These are phyloP conservation scores for Besnoitia besnoiti DNA, from an alignment of 169 alveolate genomes.

Conservation along the genomic window DNA sequence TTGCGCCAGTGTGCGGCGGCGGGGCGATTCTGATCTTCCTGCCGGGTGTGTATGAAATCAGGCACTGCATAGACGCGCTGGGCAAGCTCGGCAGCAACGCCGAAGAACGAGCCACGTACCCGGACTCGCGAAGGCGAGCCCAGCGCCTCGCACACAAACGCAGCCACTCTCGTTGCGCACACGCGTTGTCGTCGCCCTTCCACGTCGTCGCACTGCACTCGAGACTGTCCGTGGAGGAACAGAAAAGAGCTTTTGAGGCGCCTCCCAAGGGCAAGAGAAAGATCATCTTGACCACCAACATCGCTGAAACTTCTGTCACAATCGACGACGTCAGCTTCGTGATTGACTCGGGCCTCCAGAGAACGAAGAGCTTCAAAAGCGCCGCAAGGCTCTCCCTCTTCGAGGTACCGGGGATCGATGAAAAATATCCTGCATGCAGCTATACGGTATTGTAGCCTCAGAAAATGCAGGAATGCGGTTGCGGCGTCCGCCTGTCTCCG, in stretches of 20 bases:
- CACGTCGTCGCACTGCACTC: background rate
- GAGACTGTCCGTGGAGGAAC: background rate
- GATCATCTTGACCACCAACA: constrained; percentile 94
- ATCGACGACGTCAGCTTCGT: constrained; percentile 45
- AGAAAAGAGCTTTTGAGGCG: constrained; percentile 73
- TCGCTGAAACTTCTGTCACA: constrained; percentile 93
- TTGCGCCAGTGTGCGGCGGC: background rate
- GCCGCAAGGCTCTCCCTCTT: background rate
- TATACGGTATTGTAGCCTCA: constrained; percentile 76
- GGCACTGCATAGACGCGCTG: background rate
- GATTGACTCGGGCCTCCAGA: constrained; percentile 70
- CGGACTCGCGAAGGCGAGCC: no score
- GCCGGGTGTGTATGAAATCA: background rate
- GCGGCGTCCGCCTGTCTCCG: no score
- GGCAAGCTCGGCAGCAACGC: no score
- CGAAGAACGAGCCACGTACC: background rate
- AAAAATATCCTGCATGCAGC: background rate
- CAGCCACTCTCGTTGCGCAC: no score
- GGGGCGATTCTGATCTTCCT: background rate
- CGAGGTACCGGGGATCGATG: background rate
- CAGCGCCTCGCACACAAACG: background rate
- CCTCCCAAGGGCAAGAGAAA: constrained; percentile 70
- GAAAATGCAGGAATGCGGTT: no score
- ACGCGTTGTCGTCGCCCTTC: background rate
- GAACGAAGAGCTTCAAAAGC: background rate